Conservation (phyloP, 257 asterid genomes). For the Misopates orontium region DNA sequence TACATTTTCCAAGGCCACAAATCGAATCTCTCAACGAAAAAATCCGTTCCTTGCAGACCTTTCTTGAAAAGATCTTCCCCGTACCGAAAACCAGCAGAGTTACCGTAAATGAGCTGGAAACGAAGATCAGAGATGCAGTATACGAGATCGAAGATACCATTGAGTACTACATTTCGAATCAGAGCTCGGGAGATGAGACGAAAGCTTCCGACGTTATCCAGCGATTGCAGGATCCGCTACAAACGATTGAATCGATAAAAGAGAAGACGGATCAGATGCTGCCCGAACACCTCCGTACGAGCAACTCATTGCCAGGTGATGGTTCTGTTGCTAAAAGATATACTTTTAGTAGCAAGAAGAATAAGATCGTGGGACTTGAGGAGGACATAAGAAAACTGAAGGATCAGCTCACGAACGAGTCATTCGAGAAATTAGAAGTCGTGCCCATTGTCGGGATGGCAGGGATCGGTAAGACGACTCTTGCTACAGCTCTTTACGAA, state of each 20-base stretch:
- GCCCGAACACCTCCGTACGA: neutral
- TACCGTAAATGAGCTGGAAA: constrained; percentile 14
- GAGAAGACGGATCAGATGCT: constrained; percentile 17
- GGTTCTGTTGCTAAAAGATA: neutral
- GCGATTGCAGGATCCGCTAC: constrained; percentile 6
- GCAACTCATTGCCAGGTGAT: neutral
- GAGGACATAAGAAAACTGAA: neutral
- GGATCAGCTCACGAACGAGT: neutral
- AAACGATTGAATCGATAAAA: neutral
- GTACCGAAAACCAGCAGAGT: constrained; percentile 7
- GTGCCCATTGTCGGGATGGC: constrained; percentile 35
- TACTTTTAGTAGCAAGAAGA: neutral
- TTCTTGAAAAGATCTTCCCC: constrained; percentile 26
- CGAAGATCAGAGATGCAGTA: constrained; percentile 27
- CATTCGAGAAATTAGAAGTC: neutral
- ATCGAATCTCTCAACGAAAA: constrained; percentile 25
- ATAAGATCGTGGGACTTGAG: constrained; percentile 30
- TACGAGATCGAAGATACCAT: constrained; percentile 30
- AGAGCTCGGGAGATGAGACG: neutral
- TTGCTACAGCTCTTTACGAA: constrained; percentile 33
- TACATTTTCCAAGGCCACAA: neutral
- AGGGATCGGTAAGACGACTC: constrained; percentile 46
- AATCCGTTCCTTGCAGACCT: constrained; percentile 20
- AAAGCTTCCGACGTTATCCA: neutral
- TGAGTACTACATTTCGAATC: constrained; percentile 21